Base-by-base conservation (phyloP, 352 stramenopile genomes). In the Pythium monospermum region DNA sequence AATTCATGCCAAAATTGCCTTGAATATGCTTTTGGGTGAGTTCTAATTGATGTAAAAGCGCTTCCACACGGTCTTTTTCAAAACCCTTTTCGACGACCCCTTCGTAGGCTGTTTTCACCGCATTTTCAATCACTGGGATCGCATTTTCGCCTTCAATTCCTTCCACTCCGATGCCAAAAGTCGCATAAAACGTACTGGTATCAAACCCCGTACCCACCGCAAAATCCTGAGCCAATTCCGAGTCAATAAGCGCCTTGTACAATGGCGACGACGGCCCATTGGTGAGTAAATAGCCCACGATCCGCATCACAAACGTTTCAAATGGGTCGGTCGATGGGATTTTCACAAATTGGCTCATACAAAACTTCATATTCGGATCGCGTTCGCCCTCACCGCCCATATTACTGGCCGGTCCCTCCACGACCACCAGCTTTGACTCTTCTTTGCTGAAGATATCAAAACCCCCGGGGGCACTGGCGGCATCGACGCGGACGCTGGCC, bases 11-110 rank as follows among this genome's bases (percentile, higher is more conserved):
- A 69, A 93, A 93, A 49, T 91, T 88, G 40, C 77, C 76, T 0
- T 82, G 76, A 23, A 93, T 80, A 54, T 93, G 80, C 53, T 93
- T 93, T n/a, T 84, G 62, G 53, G 74, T 87, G 46, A 93, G 58
- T 53, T 93, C 83, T 22, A 93, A 57, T 57, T 93, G 83, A 44
- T 93, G 83, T 31, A 93, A 56, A 58, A 93, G 36, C 6, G 73
- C 80, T 6, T 79, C 69, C 19, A 93, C 81, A 23, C 77, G 71
- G 53, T 88, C 76, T 15, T 71, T 63, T 18, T 93, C 78, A 53
- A 93, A 93, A 5, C 83, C 83, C 18, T 87, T 64, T 31, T 64
- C 53, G 10, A 88, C 53, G 22, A 93, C 83, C 16, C 72, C 63
- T 2, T 66, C 50, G 43, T 85, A 73, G 19, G 75, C 68, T 0